A percentile compares a stretch with the other conserved stretches of the same genome.
These are phyloP conservation scores for Artemisia argyi DNA, from an alignment of 129 eudicot genomes.

Conservation along the genomic window DNA sequence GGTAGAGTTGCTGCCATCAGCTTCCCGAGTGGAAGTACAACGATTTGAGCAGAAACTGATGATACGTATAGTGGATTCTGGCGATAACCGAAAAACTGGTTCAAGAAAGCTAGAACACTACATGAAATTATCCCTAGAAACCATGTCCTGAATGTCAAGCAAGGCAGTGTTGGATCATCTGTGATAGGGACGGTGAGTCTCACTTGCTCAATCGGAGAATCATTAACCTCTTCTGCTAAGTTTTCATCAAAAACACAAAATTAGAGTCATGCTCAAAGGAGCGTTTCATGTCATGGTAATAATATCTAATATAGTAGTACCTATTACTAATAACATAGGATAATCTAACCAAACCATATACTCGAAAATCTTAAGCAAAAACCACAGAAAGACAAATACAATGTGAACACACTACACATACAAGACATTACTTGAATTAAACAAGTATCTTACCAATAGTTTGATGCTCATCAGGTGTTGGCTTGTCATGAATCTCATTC, in stretches of 20 bases:
- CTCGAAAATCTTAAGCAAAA: not conserved
- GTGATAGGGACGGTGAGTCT: conserved; percentile 72
- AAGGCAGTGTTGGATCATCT: conserved; percentile 77
- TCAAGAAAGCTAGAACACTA: conserved; percentile 57
- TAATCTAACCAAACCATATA: not conserved
- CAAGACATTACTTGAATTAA: not conserved
- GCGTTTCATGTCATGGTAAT: not conserved
- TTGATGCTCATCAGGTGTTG: conserved; percentile 21
- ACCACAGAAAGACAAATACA: too few relatives aligned
- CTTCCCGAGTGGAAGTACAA: conserved; percentile 69
- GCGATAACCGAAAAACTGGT: conserved; percentile 60
- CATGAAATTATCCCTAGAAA: conserved; percentile 69
- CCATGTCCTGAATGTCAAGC: conserved; percentile 84
- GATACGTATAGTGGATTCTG: conserved; percentile 41
- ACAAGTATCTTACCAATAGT: conserved; percentile 20
- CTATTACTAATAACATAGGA: not conserved
- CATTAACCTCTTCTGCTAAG: conserved; percentile 56
- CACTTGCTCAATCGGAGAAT: conserved; percentile 83
- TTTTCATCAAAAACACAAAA: not conserved
- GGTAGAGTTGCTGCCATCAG: conserved; percentile 89
- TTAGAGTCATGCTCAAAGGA: not conserved
- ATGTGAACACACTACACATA: too few relatives aligned
- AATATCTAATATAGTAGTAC: conserved; percentile 1
- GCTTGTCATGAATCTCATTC: not conserved
- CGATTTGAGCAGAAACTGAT: conserved; percentile 41